Evolutionary conservation across 2,329 filamentous ascomycete genomes (phyloP), one percentile per base, ranked within the genome.

Genomic region (Trichoderma sp.): DNA sequence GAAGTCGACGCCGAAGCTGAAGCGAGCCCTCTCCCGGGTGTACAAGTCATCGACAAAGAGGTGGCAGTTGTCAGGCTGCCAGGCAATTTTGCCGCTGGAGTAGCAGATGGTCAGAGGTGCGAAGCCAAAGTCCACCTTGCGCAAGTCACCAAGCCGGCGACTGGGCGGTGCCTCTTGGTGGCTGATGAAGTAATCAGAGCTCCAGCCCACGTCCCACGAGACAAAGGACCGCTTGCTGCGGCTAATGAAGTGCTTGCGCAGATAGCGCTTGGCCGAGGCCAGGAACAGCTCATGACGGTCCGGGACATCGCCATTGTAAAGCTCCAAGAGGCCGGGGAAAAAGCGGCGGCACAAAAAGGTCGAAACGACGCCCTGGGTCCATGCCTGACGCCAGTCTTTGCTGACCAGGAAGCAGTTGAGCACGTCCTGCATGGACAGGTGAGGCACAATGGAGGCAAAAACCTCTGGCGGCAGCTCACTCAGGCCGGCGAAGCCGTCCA

Each of bases 381-480:
- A 77, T 7, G 64, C 27, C 1, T 42, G 25, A 7, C 68, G 67
- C 76, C 77, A 78, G n/a, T 66, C 64, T 13, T 50, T 73, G 10
- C 69, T 77, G 2, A 76, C 76, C 5, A 67, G 27, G 15, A 35
- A 69, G 58, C 76, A 78, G 39, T 50, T 67, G 61, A 73, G 52
- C 27, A 75, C 68, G 29, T 78, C 76, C 6, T 73, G 59, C 6
- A 77, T 50, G 0, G 65, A 54, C 15, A 78, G 70, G 15, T 73
- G 63, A 0, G 64, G 63, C 13, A 72, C 66, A 25, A 78, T 67
- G 6, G 65, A 15, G 13, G 71, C 73, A 13, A 78, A 39, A 10
- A 78, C 56, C 57, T 78, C 77, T 5, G 59, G 54, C 1, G 77
- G 76, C 0, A 78, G 70, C 37, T 76, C 70, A 2, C 70, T 52